Percentiles rank a stretch among this genome's conserved stretches.
Evolutionary conservation across 345 rosid species (phyloP).

Genomic region (Salix dunnii): DNA sequence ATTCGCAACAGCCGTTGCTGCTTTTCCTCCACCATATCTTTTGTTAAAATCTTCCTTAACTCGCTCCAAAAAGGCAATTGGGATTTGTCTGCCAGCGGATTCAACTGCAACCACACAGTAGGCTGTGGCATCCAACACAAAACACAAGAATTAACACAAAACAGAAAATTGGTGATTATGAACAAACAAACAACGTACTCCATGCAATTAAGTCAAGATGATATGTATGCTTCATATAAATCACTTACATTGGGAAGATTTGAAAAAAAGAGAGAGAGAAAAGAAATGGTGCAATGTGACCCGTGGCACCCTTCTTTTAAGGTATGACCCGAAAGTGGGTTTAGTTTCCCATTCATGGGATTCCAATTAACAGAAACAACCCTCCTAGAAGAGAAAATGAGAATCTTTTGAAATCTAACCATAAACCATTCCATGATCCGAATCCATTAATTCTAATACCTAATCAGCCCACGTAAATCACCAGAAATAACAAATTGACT

Average conservation of each 20-base stretch:
- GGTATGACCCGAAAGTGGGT: background rate
- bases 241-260: background rate
- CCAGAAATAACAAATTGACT: background rate
- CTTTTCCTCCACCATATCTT: slow-evolving; percentile 89
- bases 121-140: slow-evolving; percentile 42
- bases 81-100: slow-evolving; percentile 81
- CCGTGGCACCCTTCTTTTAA: no score
- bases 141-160: background rate
- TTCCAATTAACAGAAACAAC: background rate
- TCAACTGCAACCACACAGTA: slow-evolving; percentile 93
- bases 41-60: slow-evolving; percentile 85
- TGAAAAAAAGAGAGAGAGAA: no score
- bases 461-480: background rate
- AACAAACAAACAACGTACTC: background rate
- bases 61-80: slow-evolving; percentile 87
- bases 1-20: slow-evolving; percentile 68
- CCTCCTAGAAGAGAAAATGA: background rate
- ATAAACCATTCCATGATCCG: background rate
- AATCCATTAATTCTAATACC: background rate
- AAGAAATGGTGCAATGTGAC: no score
- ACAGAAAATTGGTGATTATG: background rate
- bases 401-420: background rate
- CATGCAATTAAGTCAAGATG: background rate
- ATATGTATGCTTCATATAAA: background rate
- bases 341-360: background rate